Conservation (phyloP, 1,284 basidiomycete species). For the Tetrapyrgos nigripes region DNA sequence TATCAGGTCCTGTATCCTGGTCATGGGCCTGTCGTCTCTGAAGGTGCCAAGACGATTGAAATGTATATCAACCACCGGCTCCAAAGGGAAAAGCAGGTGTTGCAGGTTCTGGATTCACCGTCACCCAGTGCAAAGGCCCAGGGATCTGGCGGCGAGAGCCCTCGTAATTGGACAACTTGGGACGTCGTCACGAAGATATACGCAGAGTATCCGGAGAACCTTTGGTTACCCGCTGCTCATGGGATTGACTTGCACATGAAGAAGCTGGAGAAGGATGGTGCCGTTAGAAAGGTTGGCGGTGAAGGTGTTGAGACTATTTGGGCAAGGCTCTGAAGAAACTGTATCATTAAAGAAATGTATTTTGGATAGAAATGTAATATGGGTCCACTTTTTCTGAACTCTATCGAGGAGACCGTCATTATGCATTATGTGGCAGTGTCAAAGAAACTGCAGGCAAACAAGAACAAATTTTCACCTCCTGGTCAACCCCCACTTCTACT, state of each 20-base stretch:
- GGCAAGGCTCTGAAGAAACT: constrained; percentile 19
- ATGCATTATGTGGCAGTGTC: too few relatives aligned
- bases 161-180: constrained; percentile 72
- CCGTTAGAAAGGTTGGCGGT: constrained; percentile 56
- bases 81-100: constrained; percentile 83
- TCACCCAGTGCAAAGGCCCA: constrained; percentile 32
- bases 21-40: constrained; percentile 81
- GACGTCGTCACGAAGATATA: constrained; percentile 72
- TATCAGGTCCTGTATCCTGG: constrained; percentile 79
- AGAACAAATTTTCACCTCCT: neutral
- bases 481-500: constrained; percentile 13
- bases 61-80: constrained; percentile 85
- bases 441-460: neutral
- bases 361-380: too few relatives aligned
- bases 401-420: too few relatives aligned
- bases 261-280: constrained; percentile 75
- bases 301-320: constrained; percentile 50
- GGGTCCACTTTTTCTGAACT: too few relatives aligned
- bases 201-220: constrained; percentile 68
- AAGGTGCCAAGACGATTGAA: constrained; percentile 65
- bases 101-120: constrained; percentile 57
- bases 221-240: constrained; percentile 79
- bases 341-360: neutral
- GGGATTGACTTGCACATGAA: constrained; percentile 76
- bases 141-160: constrained; percentile 13